A percentile compares a stretch with the other conserved stretches of the same genome.
phyloP scores from a whole-genome alignment of 371 early-diverging fungal species.

The Mortierella sp. region DNA sequence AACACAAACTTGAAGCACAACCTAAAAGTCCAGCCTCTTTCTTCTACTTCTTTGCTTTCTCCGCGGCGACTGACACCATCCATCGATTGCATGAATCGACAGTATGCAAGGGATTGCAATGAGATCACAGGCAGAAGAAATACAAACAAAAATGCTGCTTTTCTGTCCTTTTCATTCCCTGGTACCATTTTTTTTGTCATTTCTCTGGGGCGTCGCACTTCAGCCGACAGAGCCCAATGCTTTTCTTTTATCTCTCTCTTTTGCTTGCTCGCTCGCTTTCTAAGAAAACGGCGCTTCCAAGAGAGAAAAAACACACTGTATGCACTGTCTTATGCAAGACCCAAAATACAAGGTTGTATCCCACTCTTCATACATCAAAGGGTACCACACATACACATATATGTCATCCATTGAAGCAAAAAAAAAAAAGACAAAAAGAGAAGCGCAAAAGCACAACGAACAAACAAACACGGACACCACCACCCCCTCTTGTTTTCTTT shows the following conservation, averaged over 20 bases:
- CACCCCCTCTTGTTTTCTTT: neutral
- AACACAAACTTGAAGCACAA: neutral
- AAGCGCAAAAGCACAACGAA: neutral
- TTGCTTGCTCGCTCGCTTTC: neutral
- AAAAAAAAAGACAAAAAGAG: neutral
- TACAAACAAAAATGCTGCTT: neutral
- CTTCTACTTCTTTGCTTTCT: neutral
- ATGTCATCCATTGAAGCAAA: neutral
- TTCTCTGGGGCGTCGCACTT: neutral
- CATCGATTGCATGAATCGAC: neutral
- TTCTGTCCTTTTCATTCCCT: neutral
- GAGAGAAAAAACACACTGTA: neutral
- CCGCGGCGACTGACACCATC: neutral
- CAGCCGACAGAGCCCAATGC: neutral
- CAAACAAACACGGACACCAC: conserved; percentile 11
- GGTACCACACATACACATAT: neutral
- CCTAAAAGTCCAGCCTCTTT: neutral
- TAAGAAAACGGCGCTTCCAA: neutral
- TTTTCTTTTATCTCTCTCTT: neutral
- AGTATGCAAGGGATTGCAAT: neutral
- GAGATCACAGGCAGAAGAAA: neutral
- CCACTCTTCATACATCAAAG: neutral
- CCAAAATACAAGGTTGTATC: neutral
- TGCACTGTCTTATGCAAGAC: neutral
- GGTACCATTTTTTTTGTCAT: neutral